Evolutionary conservation across 1,284 basidiomycete genomes (phyloP).

Genomic region (Sporisorium exsertum): DNA sequence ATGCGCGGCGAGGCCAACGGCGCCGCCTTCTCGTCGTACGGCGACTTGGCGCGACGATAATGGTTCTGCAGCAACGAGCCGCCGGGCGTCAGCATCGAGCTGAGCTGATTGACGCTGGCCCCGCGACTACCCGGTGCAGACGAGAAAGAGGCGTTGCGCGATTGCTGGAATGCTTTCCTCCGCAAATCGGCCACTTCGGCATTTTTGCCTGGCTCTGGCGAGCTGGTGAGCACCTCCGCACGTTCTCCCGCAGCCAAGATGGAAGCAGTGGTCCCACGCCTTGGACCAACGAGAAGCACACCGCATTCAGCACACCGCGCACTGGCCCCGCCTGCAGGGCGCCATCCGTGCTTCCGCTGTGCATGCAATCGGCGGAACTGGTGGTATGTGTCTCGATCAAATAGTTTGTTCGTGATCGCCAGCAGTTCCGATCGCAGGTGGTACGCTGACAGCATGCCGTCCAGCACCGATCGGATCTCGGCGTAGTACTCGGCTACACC

Average conservation of each 20-base stretch:
- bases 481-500: constrained; percentile 74
- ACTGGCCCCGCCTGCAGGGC: constrained; percentile 21
- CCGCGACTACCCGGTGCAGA: constrained; percentile 3
- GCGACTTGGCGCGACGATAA: constrained; percentile 36
- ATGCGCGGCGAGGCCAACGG: constrained; percentile 44
- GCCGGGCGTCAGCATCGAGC: constrained; percentile 25
- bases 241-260: not conserved
- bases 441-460: constrained; percentile 94
- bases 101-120: constrained; percentile 1
- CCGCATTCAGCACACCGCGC: constrained; percentile 30
- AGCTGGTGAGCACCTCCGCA: not conserved
- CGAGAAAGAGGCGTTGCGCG: constrained; percentile 17
- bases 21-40: constrained; percentile 52
- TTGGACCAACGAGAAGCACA: constrained; percentile 24
- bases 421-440: constrained; percentile 90
- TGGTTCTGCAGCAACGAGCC: constrained; percentile 22
- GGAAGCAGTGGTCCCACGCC: constrained; percentile 9
- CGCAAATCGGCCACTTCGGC: constrained; percentile 9
- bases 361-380: constrained; percentile 73
- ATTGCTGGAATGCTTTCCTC: constrained; percentile 9
- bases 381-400: constrained; percentile 84
- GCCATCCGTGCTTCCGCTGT: constrained; percentile 70
- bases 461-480: constrained; percentile 89
- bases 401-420: constrained; percentile 84
- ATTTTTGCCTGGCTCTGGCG: constrained; percentile 3